Percentiles rank a stretch among this genome's conserved stretches.
phyloP scores from a whole-genome alignment of 1,139 yeast genomes.

The Diutina sp. region DNA sequence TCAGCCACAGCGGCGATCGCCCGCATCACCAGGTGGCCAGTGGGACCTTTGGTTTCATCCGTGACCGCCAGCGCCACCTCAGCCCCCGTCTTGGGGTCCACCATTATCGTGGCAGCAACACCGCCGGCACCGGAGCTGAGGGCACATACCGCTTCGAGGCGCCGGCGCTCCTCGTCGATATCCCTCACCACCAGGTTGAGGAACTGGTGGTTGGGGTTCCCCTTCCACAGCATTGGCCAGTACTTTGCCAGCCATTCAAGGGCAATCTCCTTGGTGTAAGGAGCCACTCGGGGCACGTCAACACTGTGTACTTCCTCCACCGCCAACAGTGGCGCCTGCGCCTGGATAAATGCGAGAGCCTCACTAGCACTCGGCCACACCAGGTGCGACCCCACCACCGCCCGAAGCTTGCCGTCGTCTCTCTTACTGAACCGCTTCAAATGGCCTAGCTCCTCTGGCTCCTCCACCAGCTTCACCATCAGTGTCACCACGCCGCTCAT shows the following conservation, averaged over 20 bases:
- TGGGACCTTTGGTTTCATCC: slow-evolving; percentile 22
- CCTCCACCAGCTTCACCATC: neutral
- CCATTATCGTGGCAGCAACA: slow-evolving; percentile 13
- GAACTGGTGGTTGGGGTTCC: slow-evolving; percentile 73
- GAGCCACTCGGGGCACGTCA: slow-evolving; percentile 32
- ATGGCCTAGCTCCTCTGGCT: neutral
- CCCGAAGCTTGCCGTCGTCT: neutral
- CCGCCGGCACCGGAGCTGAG: neutral
- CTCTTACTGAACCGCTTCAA: neutral
- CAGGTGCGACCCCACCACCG: neutral
- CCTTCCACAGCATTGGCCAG: slow-evolving; percentile 95
- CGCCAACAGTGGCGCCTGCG: neutral
- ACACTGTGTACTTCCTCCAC: neutral
- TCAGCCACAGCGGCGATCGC: slow-evolving; percentile 54
- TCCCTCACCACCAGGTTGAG: slow-evolving; percentile 41
- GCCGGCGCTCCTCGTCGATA: slow-evolving; percentile 23
- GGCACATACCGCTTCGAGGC: slow-evolving; percentile 7
- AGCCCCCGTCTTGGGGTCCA: slow-evolving; percentile 5
- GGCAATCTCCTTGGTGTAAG: slow-evolving; percentile 52
- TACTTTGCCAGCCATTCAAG: slow-evolving; percentile 47
- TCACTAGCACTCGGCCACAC: neutral
- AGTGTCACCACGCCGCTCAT: neutral
- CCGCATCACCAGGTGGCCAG: slow-evolving; percentile 62
- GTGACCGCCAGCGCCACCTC: neutral
- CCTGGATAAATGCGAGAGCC: neutral